These are phyloP conservation scores for Penicillium maclennaniae DNA, from an alignment of 495 filamentous ascomycete species.

Conservation along the genomic window DNA sequence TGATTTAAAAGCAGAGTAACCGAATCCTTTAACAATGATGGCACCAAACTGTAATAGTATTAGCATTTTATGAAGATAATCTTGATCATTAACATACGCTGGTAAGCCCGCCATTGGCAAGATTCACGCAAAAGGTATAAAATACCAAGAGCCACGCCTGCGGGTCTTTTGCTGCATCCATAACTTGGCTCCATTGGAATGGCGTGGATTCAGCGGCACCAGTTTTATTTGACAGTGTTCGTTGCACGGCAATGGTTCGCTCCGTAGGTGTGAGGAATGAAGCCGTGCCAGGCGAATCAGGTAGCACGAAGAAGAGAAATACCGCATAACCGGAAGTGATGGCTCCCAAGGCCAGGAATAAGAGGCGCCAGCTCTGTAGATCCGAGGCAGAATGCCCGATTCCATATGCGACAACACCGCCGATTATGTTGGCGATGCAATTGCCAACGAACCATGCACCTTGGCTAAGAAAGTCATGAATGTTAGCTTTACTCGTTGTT, in stretches of 20 bases:
- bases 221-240: slow-evolving; percentile 38
- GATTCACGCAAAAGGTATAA: slow-evolving; percentile 18
- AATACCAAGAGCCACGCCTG: slow-evolving; percentile 28
- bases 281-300: slow-evolving; percentile 47
- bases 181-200: slow-evolving; percentile 47
- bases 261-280: slow-evolving; percentile 37
- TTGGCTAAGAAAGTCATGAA: slow-evolving; percentile 14
- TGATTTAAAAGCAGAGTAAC: slow-evolving; percentile 23
- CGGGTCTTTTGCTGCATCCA: slow-evolving; percentile 37
- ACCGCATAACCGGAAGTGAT: slow-evolving; percentile 37
- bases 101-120: slow-evolving; percentile 26
- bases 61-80: neutral
- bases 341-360: slow-evolving; percentile 41
- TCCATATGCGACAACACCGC: slow-evolving; percentile 53
- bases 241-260: slow-evolving; percentile 42
- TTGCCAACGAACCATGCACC: slow-evolving; percentile 40
- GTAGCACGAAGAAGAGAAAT: slow-evolving; percentile 42
- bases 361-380: slow-evolving; percentile 39
- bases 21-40: slow-evolving; percentile 28
- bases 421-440: slow-evolving; percentile 45
- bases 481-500: slow-evolving; percentile 23
- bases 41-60: slow-evolving; percentile 1
- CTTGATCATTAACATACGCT: slow-evolving; percentile 14
- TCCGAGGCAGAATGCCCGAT: slow-evolving; percentile 38
- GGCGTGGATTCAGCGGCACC: slow-evolving; percentile 42